Evolutionary conservation across 1,139 yeast genomes (phyloP).

Genomic region (Magnusiomyces starmeri): DNA sequence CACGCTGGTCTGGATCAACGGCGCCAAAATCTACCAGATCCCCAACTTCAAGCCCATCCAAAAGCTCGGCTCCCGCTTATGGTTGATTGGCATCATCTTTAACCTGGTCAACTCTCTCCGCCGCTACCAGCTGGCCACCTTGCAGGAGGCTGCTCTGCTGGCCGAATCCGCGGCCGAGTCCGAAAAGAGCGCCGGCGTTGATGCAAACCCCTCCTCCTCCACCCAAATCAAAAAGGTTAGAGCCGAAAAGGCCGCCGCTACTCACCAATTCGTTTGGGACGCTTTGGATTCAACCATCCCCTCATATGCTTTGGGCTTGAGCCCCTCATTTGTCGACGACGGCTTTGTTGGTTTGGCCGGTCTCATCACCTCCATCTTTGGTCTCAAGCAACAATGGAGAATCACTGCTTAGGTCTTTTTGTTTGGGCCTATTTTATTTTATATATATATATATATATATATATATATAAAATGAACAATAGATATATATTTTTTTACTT

Average conservation of each 20-base stretch:
- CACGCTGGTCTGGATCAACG: conserved; percentile 61
- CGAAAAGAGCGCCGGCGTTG: too few species aligned
- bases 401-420: conserved; percentile 18
- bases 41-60: conserved; percentile 30
- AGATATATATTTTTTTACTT: too few species aligned
- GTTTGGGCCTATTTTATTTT: too few species aligned
- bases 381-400: conserved; percentile 67
- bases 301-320: conserved; percentile 54
- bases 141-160: conserved; percentile 33
- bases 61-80: conserved; percentile 46
- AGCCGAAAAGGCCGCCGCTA: conserved; percentile 40
- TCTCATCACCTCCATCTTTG: conserved; percentile 69
- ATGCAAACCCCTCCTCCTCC: too few species aligned
- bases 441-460: too few species aligned
- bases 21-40: conserved; percentile 31
- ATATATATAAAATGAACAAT: too few species aligned
- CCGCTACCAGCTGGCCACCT: conserved; percentile 36
- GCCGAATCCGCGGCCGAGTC: conserved; percentile 32
- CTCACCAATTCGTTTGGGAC: conserved; percentile 73
- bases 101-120: conserved; percentile 55
- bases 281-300: conserved; percentile 71
- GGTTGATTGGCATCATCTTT: conserved; percentile 68
- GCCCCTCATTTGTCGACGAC: conserved; percentile 48
- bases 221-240: conserved; percentile 36
- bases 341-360: conserved; percentile 85